These are phyloP conservation scores for Termitomyces sp. DNA, from an alignment of 768 basidiomycete genomes.

Conservation along the genomic window DNA sequence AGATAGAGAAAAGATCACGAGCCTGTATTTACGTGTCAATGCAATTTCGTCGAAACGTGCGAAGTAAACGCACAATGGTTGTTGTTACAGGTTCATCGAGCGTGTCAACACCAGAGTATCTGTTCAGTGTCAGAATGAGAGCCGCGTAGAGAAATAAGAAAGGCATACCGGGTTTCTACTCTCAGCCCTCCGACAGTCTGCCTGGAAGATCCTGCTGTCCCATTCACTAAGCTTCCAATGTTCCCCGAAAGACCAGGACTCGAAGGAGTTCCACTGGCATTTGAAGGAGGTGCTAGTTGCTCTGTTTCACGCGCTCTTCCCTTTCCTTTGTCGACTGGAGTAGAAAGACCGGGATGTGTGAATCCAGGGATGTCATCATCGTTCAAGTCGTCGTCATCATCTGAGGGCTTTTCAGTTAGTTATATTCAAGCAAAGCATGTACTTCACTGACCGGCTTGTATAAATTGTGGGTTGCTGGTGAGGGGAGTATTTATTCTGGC, in stretches of 20 bases:
- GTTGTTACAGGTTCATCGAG: conserved; percentile 87
- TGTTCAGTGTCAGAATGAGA: conserved; percentile 16
- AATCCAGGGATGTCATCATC: conserved; percentile 80
- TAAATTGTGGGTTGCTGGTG: conserved; percentile 68
- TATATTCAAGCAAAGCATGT: not conserved
- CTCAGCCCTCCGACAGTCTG: conserved; percentile 79
- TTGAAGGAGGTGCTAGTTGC: conserved; percentile 40
- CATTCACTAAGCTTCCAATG: conserved; percentile 50
- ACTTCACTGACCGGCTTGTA: conserved; percentile 60
- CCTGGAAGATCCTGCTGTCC: conserved; percentile 38
- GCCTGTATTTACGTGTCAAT: conserved; percentile 39
- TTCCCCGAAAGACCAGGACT: conserved; percentile 57
- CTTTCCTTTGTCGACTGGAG: conserved; percentile 68
- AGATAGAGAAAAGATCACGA: conserved; percentile 87
- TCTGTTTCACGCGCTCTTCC: conserved; percentile 54
- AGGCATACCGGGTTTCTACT: conserved; percentile 77
- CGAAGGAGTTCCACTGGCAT: conserved; percentile 20
- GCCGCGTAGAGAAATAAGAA: not conserved
- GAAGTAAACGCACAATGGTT: conserved; percentile 64
- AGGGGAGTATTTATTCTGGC: conserved; percentile 38
- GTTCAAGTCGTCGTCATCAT: conserved; percentile 80
- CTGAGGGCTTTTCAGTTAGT: conserved; percentile 24
- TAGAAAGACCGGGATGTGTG: conserved; percentile 52
- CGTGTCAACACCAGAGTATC: conserved; percentile 81
- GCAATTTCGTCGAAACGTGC: not conserved